phyloP scores from a whole-genome alignment of 371 early-diverging fungal species.

The Blyttiomyces sp. region DNA sequence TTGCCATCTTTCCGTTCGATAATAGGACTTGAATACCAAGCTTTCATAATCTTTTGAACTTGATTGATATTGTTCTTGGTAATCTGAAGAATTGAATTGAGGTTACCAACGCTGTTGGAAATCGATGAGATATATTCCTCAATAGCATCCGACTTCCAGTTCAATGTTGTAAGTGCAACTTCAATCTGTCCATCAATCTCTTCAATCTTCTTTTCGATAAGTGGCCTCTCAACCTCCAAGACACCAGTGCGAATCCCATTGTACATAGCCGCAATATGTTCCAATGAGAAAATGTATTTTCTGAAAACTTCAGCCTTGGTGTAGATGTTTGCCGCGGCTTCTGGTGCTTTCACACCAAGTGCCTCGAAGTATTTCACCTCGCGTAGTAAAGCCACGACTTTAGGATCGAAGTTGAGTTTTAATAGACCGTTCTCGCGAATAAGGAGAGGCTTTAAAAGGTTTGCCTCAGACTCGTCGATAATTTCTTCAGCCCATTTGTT shows the following conservation, averaged over 20 bases:
- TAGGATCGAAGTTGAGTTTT: conserved; percentile 60
- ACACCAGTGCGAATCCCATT: conserved; percentile 50
- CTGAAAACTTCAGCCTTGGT: conserved; percentile 53
- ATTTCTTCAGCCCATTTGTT: conserved; percentile 49
- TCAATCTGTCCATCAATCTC: conserved; percentile 52
- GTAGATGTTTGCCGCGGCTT: conserved; percentile 47
- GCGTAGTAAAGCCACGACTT: conserved; percentile 56
- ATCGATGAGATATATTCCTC: conserved; percentile 45
- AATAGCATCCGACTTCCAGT: conserved; percentile 46
- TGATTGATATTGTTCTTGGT: conserved; percentile 54
- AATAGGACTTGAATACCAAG: conserved; percentile 51
- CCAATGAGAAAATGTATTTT: conserved; percentile 52
- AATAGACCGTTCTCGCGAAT: conserved; percentile 32
- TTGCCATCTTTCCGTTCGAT: conserved; percentile 58
- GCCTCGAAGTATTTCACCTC: conserved; percentile 59
- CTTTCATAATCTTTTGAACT: conserved; percentile 55
- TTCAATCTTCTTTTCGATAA: conserved; percentile 45
- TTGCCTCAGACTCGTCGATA: conserved; percentile 54
- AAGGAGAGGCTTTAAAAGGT: conserved; percentile 54
- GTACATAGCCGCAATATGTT: conserved; percentile 50
- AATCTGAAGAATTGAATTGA: conserved; percentile 44
- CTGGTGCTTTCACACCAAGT: conserved; percentile 43
- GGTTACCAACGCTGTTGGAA: conserved; percentile 42
- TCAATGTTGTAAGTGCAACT: conserved; percentile 37
- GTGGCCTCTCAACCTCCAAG: conserved; percentile 54